Percentiles rank a stretch among this genome's conserved stretches.
These are phyloP conservation scores for Eimeria sp. DNA, from an alignment of 169 alveolate genomes.

Conservation along the genomic window DNA sequence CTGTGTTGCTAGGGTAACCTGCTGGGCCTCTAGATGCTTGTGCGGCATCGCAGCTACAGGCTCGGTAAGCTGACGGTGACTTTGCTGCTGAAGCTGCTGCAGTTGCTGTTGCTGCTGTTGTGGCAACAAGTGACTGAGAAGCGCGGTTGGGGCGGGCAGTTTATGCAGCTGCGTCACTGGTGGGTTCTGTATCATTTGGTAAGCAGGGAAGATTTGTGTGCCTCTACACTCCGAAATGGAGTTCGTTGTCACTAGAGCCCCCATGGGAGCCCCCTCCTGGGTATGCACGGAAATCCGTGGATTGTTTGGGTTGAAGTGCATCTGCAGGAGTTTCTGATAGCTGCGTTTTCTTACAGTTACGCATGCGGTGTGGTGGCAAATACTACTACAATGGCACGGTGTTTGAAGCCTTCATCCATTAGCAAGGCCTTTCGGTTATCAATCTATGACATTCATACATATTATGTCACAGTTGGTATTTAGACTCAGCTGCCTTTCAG, in stretches of 20 bases:
- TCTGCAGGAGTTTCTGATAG: background rate
- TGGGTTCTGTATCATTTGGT: background rate
- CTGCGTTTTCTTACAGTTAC: background rate
- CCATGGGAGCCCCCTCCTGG: conserved; percentile 5
- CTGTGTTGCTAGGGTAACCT: background rate
- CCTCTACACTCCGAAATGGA: background rate
- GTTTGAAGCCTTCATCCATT: background rate
- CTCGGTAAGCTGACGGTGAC: background rate
- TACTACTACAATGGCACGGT: background rate
- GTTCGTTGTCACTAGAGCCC: background rate
- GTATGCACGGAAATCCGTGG: background rate
- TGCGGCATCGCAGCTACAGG: background rate
- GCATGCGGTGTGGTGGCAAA: background rate
- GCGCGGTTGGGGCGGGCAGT: background rate
- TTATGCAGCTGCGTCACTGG: background rate
- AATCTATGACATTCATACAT: background rate
- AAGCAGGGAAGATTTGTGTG: background rate
- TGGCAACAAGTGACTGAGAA: background rate
- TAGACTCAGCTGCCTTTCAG: background rate
- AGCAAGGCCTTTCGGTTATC: background rate
- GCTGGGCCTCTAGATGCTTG: background rate
- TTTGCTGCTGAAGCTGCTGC: conserved; percentile 30
- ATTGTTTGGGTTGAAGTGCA: background rate
- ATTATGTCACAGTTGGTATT: too few species aligned
- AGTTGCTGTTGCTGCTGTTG: background rate